Conservation (phyloP, 805 yeast species). For the Candida morakotiae region DNA sequence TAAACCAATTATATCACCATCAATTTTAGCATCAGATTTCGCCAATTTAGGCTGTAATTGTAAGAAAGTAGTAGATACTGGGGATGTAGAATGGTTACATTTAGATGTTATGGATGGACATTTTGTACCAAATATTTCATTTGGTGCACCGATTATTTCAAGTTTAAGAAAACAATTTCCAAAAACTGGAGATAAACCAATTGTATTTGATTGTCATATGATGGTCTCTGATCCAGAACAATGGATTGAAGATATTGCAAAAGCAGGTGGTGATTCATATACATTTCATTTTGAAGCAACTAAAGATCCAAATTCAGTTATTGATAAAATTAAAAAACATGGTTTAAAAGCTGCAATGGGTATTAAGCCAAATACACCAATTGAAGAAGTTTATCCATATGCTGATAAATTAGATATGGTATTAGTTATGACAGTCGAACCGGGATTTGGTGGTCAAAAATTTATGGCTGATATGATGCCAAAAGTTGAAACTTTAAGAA, state of each 20-base stretch:
- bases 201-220: conserved; percentile 93
- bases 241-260: conserved; percentile 91
- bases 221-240: conserved; percentile 91
- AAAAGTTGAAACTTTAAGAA: conserved; percentile 76
- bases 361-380: conserved; percentile 88
- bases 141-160: conserved; percentile 87
- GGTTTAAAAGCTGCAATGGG: conserved; percentile 97
- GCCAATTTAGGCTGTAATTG: conserved; percentile 87
- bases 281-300: conserved; percentile 96
- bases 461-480: conserved; percentile 97
- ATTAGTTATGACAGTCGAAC: conserved; percentile 97
- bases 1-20: conserved; percentile 85
- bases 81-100: conserved; percentile 91
- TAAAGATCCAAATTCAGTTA: conserved; percentile 67
- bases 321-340: conserved; percentile 65
- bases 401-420: conserved; percentile 86
- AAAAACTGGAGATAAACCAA: conserved; percentile 45
- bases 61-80: conserved; percentile 68
- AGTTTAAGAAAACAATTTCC: conserved; percentile 78
- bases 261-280: conserved; percentile 93
- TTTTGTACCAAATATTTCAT: conserved; percentile 92
- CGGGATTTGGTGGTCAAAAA: conserved; percentile 98
- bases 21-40: conserved; percentile 89
- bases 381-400: conserved; percentile 71
- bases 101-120: conserved; percentile 99